These are phyloP conservation scores for Chlorella sp. DNA, from an alignment of 139 green algal genomes.

Conservation along the genomic window DNA sequence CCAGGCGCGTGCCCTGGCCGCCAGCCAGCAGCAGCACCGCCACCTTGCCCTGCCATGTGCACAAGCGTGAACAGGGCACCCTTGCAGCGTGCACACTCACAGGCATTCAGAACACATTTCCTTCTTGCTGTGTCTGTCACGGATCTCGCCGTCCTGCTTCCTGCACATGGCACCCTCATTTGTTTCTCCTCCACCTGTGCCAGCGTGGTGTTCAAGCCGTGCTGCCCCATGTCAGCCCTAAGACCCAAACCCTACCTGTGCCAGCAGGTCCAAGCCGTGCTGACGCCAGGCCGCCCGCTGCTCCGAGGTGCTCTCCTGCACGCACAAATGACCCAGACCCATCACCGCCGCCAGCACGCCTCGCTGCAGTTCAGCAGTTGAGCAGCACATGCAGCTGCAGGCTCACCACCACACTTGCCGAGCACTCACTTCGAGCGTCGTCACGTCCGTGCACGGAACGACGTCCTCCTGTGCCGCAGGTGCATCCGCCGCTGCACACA, in stretches of 20 bases:
- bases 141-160: too few species aligned
- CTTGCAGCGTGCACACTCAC: slow-evolving; percentile 1
- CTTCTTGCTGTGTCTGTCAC: too few species aligned
- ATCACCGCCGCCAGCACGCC: too few species aligned
- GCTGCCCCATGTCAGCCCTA: neutral
- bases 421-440: neutral
- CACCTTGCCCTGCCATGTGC: slow-evolving; percentile 49
- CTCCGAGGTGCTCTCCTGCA: neutral
- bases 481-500: too few species aligned
- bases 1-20: slow-evolving; percentile 90
- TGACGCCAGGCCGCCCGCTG: neutral
- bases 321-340: too few species aligned
- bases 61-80: too few species aligned
- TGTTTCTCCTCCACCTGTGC: neutral
- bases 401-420: neutral
- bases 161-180: neutral
- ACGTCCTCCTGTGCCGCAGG: too few species aligned
- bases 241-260: slow-evolving; percentile 6
- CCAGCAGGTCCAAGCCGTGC: neutral
- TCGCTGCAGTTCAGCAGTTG: neutral
- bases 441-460: neutral
- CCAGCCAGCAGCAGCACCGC: slow-evolving; percentile 84
- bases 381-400: neutral
- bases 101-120: too few species aligned
- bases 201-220: neutral